These are phyloP conservation scores for Bipolaris zeicola DNA, from an alignment of 2,329 filamentous ascomycete species.

Conservation along the genomic window DNA sequence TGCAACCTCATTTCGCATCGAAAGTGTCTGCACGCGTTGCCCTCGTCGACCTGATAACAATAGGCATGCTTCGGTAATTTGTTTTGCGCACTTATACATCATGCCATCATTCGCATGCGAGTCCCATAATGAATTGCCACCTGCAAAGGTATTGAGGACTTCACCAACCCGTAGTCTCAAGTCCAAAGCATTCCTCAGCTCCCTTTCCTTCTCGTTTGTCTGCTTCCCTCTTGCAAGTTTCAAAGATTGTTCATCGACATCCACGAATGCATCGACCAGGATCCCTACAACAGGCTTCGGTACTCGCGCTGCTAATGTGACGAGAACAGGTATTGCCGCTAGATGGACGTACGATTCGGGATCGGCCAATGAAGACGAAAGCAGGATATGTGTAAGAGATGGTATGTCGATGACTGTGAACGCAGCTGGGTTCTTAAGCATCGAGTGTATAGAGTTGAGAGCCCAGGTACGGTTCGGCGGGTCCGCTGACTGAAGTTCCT, in stretches of 20 bases:
- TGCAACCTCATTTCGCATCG: slow-evolving; percentile 60
- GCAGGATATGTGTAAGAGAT: slow-evolving; percentile 65
- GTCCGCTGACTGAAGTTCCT: slow-evolving; percentile 40
- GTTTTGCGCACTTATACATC: slow-evolving; percentile 20
- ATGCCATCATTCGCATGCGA: not conserved
- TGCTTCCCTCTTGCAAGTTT: slow-evolving; percentile 19
- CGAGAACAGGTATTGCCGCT: slow-evolving; percentile 69
- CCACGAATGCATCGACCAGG: slow-evolving; percentile 70
- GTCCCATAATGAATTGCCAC: slow-evolving; percentile 28
- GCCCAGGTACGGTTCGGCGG: slow-evolving; percentile 48
- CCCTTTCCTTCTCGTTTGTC: slow-evolving; percentile 30
- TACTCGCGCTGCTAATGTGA: slow-evolving; percentile 65
- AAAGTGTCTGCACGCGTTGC: slow-evolving; percentile 64
- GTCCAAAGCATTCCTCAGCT: slow-evolving; percentile 57
- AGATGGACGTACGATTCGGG: slow-evolving; percentile 74
- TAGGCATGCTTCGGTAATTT: slow-evolving; percentile 64
- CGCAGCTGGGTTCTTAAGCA: slow-evolving; percentile 60
- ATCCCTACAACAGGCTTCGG: slow-evolving; percentile 67
- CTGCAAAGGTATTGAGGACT: slow-evolving; percentile 35
- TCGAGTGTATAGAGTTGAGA: slow-evolving; percentile 39
- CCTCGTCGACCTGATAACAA: slow-evolving; percentile 68
- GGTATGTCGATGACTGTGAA: slow-evolving; percentile 68
- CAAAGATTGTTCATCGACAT: slow-evolving; percentile 58
- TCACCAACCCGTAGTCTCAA: slow-evolving; percentile 72
- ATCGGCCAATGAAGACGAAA: slow-evolving; percentile 68